These are phyloP conservation scores for Suhomyces taliae DNA, from an alignment of 1,139 yeast species.

Conservation along the genomic window DNA sequence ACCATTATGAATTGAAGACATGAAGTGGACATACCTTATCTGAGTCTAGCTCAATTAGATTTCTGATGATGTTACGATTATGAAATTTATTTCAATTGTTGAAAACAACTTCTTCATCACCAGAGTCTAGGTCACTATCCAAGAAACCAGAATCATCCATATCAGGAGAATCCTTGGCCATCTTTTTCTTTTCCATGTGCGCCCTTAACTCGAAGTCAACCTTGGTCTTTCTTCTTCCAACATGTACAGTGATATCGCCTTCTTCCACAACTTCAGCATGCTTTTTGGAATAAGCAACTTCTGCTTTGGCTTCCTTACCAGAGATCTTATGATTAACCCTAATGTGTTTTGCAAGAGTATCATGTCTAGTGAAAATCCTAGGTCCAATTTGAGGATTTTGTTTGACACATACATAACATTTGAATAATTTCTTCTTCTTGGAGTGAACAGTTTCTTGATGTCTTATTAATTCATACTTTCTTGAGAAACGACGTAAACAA, in stretches of 20 bases:
- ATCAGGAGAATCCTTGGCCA: slow-evolving; percentile 20
- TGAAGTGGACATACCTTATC: no score
- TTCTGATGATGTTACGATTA: neutral
- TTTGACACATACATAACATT: slow-evolving; percentile 82
- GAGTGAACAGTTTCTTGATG: slow-evolving; percentile 98
- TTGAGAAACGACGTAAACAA: slow-evolving; percentile 81
- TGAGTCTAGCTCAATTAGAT: no score
- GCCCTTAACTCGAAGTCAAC: slow-evolving; percentile 50
- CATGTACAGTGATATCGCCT: slow-evolving; percentile 48
- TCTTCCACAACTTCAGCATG: slow-evolving; percentile 48
- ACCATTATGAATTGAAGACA: neutral
- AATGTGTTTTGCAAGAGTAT: slow-evolving; percentile 90
- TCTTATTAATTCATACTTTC: slow-evolving; percentile 91
- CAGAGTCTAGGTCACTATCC: slow-evolving; percentile 25
- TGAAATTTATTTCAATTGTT: slow-evolving; percentile 3
- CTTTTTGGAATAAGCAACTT: slow-evolving; percentile 48
- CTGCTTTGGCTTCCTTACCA: slow-evolving; percentile 63
- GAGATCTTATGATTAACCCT: slow-evolving; percentile 81
- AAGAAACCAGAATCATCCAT: slow-evolving; percentile 17
- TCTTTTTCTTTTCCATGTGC: slow-evolving; percentile 43
- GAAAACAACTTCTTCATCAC: slow-evolving; percentile 25
- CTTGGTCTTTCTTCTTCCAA: slow-evolving; percentile 49
- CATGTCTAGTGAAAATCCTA: slow-evolving; percentile 88
- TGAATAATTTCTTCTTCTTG: slow-evolving; percentile 77
- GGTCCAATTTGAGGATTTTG: slow-evolving; percentile 52